Base-by-base conservation (phyloP, 2,329 filamentous ascomycete genomes). In the Cryphonectria naterciae region DNA sequence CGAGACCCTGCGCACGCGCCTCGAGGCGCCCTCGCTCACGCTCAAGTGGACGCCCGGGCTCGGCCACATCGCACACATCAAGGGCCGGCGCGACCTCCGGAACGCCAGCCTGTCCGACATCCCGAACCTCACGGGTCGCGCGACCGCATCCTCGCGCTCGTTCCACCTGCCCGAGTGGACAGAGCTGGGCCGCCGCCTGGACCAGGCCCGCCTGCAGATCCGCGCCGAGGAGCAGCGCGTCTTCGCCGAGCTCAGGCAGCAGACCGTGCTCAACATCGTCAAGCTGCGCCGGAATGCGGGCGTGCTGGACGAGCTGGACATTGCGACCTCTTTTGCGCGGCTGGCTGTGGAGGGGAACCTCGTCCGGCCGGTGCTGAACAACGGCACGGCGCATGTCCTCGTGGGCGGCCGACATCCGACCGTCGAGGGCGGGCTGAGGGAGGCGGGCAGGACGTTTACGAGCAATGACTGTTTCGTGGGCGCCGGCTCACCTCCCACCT, bases 241-340 rank as follows among this genome's bases (percentile, higher is more conserved):
- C 10, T 94, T 98, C 75, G 85, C 89, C 70, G 82, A 86, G 6
- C 85, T 99, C 11, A 92, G 95, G 41, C 88, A 90, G 72, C 85
- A 88, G 66, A 94, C 98, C 0, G 90, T 98, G 4, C 82, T 88
- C 63, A 95, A 95, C 76, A 87, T 99, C 3, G 89, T 98, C 73
- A 93, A 92, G 76, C 88, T 99, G 19, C 91, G 96, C 7, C 92
- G 92, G 70, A 98, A 98, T 80, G 95, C 95, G 15, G 87, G 89
- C n/a, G 92, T 97, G 0, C 88, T 99, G 28, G 95, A 98, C 79
- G 95, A 98, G 80, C 88, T 99, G 11, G 96, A 99, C 80, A 92
- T 99, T 52, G 89, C 92, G 2, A 93, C 93, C 69, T 94, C 94
- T 0, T 97, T 97, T 77, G 94, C 96, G 2, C 86, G 85, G 5